Conservation (phyloP, 345 rosid species). For the Rhizophora mangle region DNA sequence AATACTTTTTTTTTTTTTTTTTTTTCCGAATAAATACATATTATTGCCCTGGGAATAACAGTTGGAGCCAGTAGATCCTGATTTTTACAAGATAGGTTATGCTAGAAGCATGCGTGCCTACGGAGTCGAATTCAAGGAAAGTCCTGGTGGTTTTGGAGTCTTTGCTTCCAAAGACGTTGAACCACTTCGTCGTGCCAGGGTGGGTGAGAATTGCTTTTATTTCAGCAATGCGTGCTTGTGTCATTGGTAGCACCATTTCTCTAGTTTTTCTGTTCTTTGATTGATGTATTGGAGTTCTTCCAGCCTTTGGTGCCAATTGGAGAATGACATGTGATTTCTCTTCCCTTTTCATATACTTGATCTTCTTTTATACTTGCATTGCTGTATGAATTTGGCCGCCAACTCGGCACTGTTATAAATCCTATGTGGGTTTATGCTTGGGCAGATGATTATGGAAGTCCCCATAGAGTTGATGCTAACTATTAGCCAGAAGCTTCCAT, state of each 20-base stretch:
- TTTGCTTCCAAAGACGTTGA: slow-evolving; percentile 87
- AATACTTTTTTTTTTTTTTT: not conserved
- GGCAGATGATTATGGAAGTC: slow-evolving; percentile 89
- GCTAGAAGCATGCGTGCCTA: slow-evolving; percentile 81
- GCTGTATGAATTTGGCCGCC: not conserved
- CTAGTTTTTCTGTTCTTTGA: not conserved
- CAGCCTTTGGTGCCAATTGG: not conserved
- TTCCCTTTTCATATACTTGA: not conserved
- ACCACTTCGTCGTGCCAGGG: slow-evolving; percentile 85
- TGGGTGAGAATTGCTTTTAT: slow-evolving; percentile 29
- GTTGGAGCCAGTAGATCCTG: slow-evolving; percentile 85
- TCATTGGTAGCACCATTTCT: slow-evolving; percentile 4
- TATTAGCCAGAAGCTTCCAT: slow-evolving; percentile 75
- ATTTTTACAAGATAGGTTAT: slow-evolving; percentile 89
- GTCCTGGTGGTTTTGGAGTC: slow-evolving; percentile 86
- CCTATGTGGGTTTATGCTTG: slow-evolving; percentile 13
- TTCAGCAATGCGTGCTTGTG: not conserved
- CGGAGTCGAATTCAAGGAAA: slow-evolving; percentile 87
- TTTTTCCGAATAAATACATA: not conserved
- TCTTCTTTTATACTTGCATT: not conserved
- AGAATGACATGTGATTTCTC: not conserved
- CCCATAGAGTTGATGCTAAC: slow-evolving; percentile 90
- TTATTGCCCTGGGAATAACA: slow-evolving; percentile 1
- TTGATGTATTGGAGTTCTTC: not conserved
- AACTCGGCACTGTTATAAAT: not conserved